Base-by-base conservation (phyloP, 805 yeast genomes). In the Spathaspora girioi region DNA sequence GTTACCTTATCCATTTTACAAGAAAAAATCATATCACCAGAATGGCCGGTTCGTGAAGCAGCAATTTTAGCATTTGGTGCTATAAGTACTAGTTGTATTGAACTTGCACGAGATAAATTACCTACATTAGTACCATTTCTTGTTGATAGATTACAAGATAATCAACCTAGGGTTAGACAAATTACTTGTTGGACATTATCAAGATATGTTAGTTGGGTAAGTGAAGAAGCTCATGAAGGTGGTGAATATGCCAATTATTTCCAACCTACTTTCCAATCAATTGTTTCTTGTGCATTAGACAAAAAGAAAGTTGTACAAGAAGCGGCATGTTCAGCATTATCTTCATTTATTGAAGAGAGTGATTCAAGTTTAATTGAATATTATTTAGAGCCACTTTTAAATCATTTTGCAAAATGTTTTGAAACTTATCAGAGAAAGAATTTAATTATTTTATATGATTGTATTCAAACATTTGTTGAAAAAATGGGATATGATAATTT, bases 131-230 rank as follows among this genome's bases (percentile, higher is more conserved):
- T 93, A 32, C 97, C 97, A 38, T 91, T 85, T 63, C 75, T 94
- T 54, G 91, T 91, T 26, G 89, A 90, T 51, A 77, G 96, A 60
- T 70, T 92, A 53, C 75, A 76, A 49, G 97, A 92, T 65, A 60
- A 67, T 4, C 86, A 91, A 68, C 85, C 96, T 8, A 80, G 96
- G 18, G 96, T 94, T 4, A 79, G 98, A 57, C 96, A 90, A 67
- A 94, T 94, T 48, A 75, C 97, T 0, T 93, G 98, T 72, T 94
- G 99, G 99, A 89, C 98, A 0, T 71, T 94, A 45, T 86, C 96
- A 43, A 78, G 98, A 50, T 94, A 86, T 65, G 80, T 94, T 0
- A 61, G 79, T 2, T 91, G 97, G 96, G 86, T 93, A 19, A 80
- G 89, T 47, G 76, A 77, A 5, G 89, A 87, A 62, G 87, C 88